These are phyloP conservation scores for Neodidymelliopsis sp. DNA, from an alignment of 2,329 filamentous ascomycete genomes.

Conservation along the genomic window DNA sequence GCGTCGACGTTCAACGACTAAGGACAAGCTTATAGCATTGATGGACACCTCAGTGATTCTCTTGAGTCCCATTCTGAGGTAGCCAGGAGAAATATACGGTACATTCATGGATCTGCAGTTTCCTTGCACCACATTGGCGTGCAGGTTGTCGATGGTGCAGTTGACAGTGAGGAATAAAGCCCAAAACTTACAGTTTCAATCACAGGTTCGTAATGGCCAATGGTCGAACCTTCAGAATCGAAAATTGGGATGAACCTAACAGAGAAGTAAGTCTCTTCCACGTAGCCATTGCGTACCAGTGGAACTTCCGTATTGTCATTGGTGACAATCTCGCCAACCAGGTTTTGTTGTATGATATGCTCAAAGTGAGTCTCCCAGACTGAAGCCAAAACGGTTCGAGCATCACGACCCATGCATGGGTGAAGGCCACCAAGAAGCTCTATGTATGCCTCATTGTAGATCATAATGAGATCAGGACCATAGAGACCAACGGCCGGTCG, in stretches of 20 bases:
- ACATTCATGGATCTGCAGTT: no score
- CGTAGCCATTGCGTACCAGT: conserved; percentile 69
- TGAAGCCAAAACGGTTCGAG: conserved; percentile 73
- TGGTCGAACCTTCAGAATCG: conserved; percentile 71
- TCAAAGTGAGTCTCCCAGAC: conserved; percentile 57
- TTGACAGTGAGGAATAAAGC: not conserved
- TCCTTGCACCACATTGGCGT: no score
- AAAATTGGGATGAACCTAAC: conserved; percentile 80
- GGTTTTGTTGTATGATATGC: conserved; percentile 31
- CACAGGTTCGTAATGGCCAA: conserved; percentile 77
- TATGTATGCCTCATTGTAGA: conserved; percentile 51
- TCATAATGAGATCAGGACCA: conserved; percentile 46
- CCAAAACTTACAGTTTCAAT: conserved; percentile 71
- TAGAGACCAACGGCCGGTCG: conserved; percentile 68
- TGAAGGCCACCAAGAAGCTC: conserved; percentile 41
- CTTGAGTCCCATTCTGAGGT: no score
- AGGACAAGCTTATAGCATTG: no score
- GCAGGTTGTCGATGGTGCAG: no score
- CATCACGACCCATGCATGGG: conserved; percentile 67
- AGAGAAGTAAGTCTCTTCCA: conserved; percentile 81
- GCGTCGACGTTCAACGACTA: no score
- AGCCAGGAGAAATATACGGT: no score
- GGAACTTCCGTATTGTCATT: conserved; percentile 75
- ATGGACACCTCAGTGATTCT: no score
- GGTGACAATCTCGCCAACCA: conserved; percentile 31